Base-by-base conservation (phyloP, 192 early-diverging fungal genomes). In the Rhizophagus sp. region DNA sequence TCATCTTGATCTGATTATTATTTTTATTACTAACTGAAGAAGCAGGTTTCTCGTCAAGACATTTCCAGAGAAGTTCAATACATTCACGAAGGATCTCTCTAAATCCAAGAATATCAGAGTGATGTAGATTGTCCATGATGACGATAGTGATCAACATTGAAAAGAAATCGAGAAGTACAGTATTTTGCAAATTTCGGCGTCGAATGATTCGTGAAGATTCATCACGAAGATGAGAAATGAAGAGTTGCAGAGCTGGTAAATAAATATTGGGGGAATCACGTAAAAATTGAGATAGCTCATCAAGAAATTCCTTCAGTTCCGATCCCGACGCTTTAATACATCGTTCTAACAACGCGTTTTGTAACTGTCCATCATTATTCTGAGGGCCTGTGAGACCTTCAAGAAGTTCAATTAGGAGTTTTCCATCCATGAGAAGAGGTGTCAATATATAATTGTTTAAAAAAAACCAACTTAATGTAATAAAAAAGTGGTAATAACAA, bases 91-190 rank as follows among this genome's bases (percentile, higher is more conserved):
- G 30, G 12, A 74, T 25, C 17, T 34, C 73, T 27, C 73, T 25
- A 27, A 74, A 74, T 27, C 73, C 12, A 49, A 10, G 15, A 74
- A 74, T 17, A 57, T 74, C 73, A 15, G 49, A 74, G 9, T 33
- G 49, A 19, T 61, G 4, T 9, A 74, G 11, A 24, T 74, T 74
- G 15, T 49, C 30, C 19, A 74, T 24, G 25, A 74, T 22, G 24
- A 74, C 30, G 2, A 15, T 15, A 4, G n/a, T 61, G 9, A 61
- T 61, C 34, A 74, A 74, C 9, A 0, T 7, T 9, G 50, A 74
- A 12, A n/a, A 17, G 27, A 74, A 61, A 49, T 74, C 6, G 1
- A 10, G 24, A 33, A 52, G 24, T n/a, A 8, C 65, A 3, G 65
- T 30, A 22, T 1, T 30, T 11, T 22, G 8, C 10, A 13, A 22